Base-by-base conservation (phyloP, 768 basidiomycete genomes). In the Lentinus brumalis region DNA sequence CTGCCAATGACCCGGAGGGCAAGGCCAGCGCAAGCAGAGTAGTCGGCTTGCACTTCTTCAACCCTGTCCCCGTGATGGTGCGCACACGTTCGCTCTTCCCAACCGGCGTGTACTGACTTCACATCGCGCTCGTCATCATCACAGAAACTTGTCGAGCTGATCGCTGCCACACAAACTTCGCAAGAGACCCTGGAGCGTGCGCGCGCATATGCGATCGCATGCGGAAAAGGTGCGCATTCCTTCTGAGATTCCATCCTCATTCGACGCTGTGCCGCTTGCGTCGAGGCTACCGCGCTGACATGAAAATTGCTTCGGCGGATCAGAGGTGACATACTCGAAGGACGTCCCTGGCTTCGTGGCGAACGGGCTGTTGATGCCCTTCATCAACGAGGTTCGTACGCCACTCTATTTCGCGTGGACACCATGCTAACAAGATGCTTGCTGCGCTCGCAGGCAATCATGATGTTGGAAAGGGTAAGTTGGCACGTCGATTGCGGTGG, bases 261-360 rank as follows among this genome's bases (percentile, higher is more conserved):
- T 49, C 14, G 9, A 49, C 26, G 2, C 26, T 49, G 6, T 10
- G 10, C 26, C 9, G 10, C 6, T 10, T 46, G 44, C 16, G n/a
- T 35, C 5, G 14, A 35, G 32, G 26, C 39, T 40, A 8, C 42
- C 41, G n/a, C 21, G 21, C 54, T 56, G 38, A 53, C 52, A 18
- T 21, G 9, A 18, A 21, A 18, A 18, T 55, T 49, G 50, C 53
- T 51, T 39, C n/a, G 38, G 52, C 26, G 26, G 18, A 31, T 16
- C 69, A 95, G 93, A 94, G 81, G 94, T 98, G 1, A 91, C 94
- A 1, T 85, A 84, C 3, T 95, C 94, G 0, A 86, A 91, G 67
- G 96, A 98, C 68, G 92, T 96, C 0, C 96, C 96, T 3, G 95
- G 94, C 4, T 95, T 94, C 73, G 92, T 96, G n/a, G 92, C 94